phyloP scores from a whole-genome alignment of 2,329 filamentous ascomycete species.

The Zymoseptoria tritici region DNA sequence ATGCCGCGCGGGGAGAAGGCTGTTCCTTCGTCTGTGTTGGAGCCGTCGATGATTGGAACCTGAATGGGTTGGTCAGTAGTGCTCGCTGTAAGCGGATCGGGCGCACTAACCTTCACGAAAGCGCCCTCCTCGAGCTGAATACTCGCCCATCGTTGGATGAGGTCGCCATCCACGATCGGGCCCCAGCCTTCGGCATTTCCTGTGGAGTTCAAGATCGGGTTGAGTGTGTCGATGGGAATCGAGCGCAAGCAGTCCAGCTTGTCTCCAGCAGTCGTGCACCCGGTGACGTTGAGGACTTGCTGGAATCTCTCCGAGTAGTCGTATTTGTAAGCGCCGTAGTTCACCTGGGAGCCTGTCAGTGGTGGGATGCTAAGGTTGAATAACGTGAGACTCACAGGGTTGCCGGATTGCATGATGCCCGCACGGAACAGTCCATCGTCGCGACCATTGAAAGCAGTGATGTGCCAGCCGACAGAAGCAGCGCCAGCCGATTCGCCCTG shows the following conservation, averaged over 20 bases:
- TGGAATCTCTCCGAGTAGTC: not conserved
- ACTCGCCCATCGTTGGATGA: slow-evolving; percentile 47
- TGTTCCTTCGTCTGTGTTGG: slow-evolving; percentile 56
- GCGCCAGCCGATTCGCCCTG: slow-evolving; percentile 35
- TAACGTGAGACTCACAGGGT: slow-evolving; percentile 3
- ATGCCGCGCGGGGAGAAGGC: slow-evolving; percentile 38
- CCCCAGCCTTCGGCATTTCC: slow-evolving; percentile 31
- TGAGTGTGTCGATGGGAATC: slow-evolving; percentile 25
- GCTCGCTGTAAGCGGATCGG: not conserved
- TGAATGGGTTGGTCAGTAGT: not conserved
- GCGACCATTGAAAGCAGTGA: slow-evolving; percentile 42
- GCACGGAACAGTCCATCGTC: slow-evolving; percentile 42
- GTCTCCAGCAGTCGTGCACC: slow-evolving; percentile 50
- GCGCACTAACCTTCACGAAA: slow-evolving; percentile 40
- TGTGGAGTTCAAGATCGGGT: slow-evolving; percentile 23
- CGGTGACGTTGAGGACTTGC: slow-evolving; percentile 36
- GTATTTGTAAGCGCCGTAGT: slow-evolving; percentile 17
- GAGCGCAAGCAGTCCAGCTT: slow-evolving; percentile 60
- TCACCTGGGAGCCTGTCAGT: slow-evolving; percentile 1
- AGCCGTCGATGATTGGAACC: slow-evolving; percentile 52
- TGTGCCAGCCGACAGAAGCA: slow-evolving; percentile 37
- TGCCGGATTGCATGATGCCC: slow-evolving; percentile 40
- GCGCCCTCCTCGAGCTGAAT: slow-evolving; percentile 49
- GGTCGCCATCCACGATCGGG: slow-evolving; percentile 49
- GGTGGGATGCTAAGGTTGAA: not conserved